These are phyloP conservation scores for Suhomyces sp. DNA, from an alignment of 805 yeast genomes.

Conservation along the genomic window DNA sequence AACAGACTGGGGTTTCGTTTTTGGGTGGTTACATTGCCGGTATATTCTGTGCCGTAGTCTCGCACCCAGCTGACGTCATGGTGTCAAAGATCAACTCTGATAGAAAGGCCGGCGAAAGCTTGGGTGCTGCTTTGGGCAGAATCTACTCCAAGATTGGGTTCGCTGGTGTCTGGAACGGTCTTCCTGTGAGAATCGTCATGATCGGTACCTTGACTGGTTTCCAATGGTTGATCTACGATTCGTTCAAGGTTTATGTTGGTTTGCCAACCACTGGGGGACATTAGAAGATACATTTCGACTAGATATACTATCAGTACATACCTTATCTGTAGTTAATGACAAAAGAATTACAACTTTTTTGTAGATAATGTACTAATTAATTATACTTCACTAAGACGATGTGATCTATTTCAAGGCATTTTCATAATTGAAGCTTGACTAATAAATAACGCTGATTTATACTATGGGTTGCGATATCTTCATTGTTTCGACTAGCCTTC, in stretches of 20 bases:
- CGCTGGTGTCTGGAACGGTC: constrained; percentile 90
- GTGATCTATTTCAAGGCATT: too few species aligned
- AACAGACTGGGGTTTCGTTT: constrained; percentile 94
- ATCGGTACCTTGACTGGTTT: constrained; percentile 95
- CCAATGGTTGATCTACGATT: constrained; percentile 96
- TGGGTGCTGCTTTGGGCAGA: constrained; percentile 63
- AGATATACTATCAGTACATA: too few species aligned
- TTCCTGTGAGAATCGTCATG: constrained; percentile 92
- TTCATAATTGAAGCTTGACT: too few species aligned
- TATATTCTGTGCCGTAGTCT: constrained; percentile 90
- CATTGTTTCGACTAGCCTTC: too few species aligned
- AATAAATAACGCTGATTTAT: too few species aligned
- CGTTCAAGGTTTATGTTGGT: constrained; percentile 92
- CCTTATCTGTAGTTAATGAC: too few species aligned
- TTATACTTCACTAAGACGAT: too few species aligned
- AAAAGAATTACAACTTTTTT: too few species aligned
- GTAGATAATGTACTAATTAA: too few species aligned
- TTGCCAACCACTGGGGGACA: constrained; percentile 82
- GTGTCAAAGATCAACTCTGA: constrained; percentile 87
- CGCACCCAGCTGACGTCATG: constrained; percentile 99
- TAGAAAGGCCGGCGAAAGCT: constrained; percentile 60
- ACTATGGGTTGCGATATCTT: too few species aligned
- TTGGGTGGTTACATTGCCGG: constrained; percentile 97
- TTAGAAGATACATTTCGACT: too few species aligned
- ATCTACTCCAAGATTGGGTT: constrained; percentile 86